Conservation (phyloP, 208 protist species). For the Wallacemonas sp. region DNA sequence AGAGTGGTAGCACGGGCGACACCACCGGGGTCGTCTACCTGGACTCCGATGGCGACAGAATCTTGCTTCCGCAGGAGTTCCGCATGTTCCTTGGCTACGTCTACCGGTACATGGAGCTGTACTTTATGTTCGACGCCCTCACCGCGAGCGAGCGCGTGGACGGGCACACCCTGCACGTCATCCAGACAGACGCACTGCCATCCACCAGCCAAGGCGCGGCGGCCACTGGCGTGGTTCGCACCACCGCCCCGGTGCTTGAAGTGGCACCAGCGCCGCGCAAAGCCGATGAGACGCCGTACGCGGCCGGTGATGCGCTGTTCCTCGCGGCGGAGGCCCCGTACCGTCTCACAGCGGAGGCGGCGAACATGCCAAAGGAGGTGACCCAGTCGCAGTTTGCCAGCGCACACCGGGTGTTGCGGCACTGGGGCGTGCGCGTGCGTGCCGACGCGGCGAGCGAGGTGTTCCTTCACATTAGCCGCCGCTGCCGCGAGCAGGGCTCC, state of each 20-base stretch:
- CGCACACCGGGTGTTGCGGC: slow-evolving; percentile 34
- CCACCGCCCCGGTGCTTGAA: slow-evolving; percentile 1
- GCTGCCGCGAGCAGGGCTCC: slow-evolving; percentile 19
- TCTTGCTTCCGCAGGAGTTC: slow-evolving; percentile 51
- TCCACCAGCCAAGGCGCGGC: background rate
- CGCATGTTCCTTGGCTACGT: slow-evolving; percentile 62
- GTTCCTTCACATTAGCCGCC: slow-evolving; percentile 24
- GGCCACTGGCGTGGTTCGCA: slow-evolving; percentile 5
- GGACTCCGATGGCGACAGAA: slow-evolving; percentile 42
- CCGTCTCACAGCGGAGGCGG: slow-evolving; percentile 27
- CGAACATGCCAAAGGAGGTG: slow-evolving; percentile 36
- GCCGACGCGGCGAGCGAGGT: slow-evolving; percentile 17
- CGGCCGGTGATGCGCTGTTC: slow-evolving; percentile 17
- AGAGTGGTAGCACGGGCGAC: background rate
- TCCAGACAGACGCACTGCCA: slow-evolving; percentile 9
- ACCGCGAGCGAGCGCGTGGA: slow-evolving; percentile 37
- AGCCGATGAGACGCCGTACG: slow-evolving; percentile 20
- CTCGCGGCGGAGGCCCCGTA: slow-evolving; percentile 28
- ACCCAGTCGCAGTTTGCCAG: slow-evolving; percentile 30
- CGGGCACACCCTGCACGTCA: slow-evolving; percentile 29
- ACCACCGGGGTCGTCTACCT: slow-evolving; percentile 29
- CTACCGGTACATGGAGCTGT: slow-evolving; percentile 77
- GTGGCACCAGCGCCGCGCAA: background rate
- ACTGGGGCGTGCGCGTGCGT: slow-evolving; percentile 47
- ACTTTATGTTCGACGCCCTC: slow-evolving; percentile 81